Evolutionary conservation across 2,329 filamentous ascomycete genomes (phyloP), one percentile per base, ranked within the genome.

Genomic region (Trichophyton benhamiae): DNA sequence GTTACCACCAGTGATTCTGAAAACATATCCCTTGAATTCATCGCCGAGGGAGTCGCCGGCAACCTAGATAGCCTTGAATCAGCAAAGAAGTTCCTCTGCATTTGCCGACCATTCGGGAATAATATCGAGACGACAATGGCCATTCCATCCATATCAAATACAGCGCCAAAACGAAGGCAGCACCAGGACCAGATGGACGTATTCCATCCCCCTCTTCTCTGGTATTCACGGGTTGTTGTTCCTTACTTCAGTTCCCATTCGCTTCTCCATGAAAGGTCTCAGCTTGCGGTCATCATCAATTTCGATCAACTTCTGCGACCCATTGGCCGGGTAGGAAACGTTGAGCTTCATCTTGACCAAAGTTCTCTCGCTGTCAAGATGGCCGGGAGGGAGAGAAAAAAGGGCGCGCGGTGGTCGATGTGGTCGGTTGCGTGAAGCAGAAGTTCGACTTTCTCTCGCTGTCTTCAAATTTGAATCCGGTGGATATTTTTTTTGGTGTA

Each of bases 21-120:
- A 91, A 83, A 99, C 87, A 85, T 99, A 99, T 80, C 94, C 94
- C 86, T 96, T 96, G 89, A 95, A 99, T 83, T 99, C 94, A 77
- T 97, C 91, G 76, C 94, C 94, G 75, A 99, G 85, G 77, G 87
- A 88, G 83, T 99, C 95, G 75, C 88, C 94, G 72, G 88, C 81
- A 72, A 99, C 89, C 83, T 96, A 72, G 22, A 38, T 13, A 55
- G n/a, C 13, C 25, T 20, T 27, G 27, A 55, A 36, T 55, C 52
- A 55, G 52, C 52, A 38, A 55, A 20, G 8, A 36, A 17, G 27
- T 27, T 36, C n/a, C n/a, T 30, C 22, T 53, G 4, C n/a, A 53
- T 30, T n/a, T 9, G 22, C 52, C 52, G 1, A 27, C 20, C 46
- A 52, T 52, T 7, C 11, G 3, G 3, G 1, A 52, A 57, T 13